Evolutionary conservation across 805 yeast species (phyloP), one percentile per base, ranked within the genome.

Genomic region (Hanseniaspora lindneri): DNA sequence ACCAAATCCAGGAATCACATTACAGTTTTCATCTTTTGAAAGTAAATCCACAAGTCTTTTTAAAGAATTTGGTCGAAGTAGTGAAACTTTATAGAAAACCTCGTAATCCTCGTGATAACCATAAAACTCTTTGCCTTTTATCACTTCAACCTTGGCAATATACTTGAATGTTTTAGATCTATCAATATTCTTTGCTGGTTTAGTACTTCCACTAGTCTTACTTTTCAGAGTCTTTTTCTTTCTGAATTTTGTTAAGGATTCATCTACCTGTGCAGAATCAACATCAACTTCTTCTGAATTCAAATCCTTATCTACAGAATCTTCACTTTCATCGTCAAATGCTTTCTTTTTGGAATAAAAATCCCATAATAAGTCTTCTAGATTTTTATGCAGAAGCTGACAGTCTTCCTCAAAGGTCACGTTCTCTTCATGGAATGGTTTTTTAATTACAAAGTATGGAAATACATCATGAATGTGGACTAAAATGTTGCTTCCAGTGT

Each of bases 381-480:
- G 57, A 50, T 66, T 63, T 9, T 54, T 33, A 29, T 66, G 73
- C 16, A 80, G 54, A 1, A 60, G 54, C 2, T 62, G 54, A 25
- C 80, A 62, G 49, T 67, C 67, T 16, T 59, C 58, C 11, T 57
- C 50, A 6, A 67, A 55, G 2, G 54, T 55, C 4, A 54, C 50
- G 3, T 64, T 52, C 10, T 43, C 50, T 47, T 62, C 58, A 1
- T 78, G 81, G 37, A 66, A 16, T 16, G 27, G 68, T 57, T 80
- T 80, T 30, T 75, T 76, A 2, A 88, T 67, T 58, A 73, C 87
- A 1, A 89, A 54, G 58, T 89, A 92, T 0, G 97, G 98, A 54
- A 72, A 84, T 17, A 75, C 75, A 34, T 89, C 88, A 65, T 88
- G 97, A 9, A 92, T 66, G 60, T 92, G 96, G 1, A 82, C 73